Percentiles rank a stretch among this genome's conserved stretches.
Evolutionary conservation across 2,329 filamentous ascomycete genomes (phyloP).

Genomic region (Chaetomium strumarium): DNA sequence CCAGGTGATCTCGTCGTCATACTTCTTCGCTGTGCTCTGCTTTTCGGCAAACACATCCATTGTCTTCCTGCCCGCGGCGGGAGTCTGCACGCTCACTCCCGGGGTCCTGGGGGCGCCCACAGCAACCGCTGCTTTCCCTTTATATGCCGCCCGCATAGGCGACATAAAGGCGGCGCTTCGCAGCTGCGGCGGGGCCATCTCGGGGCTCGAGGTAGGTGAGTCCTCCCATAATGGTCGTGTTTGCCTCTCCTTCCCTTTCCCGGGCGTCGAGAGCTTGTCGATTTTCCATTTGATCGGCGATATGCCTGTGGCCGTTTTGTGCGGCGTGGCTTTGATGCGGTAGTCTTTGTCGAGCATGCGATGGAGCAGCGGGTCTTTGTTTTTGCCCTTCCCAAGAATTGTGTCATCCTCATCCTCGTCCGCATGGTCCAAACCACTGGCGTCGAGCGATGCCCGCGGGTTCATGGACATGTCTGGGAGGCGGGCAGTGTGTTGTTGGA

Average conservation of each 20-base stretch:
- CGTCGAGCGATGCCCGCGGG: slow-evolving; percentile 50
- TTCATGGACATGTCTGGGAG: slow-evolving; percentile 59
- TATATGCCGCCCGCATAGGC: slow-evolving; percentile 46
- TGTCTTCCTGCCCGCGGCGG: slow-evolving; percentile 47
- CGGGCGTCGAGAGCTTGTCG: slow-evolving; percentile 20
- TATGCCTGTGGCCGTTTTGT: slow-evolving; percentile 46
- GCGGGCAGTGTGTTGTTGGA: slow-evolving; percentile 47
- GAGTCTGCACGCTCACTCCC: slow-evolving; percentile 81
- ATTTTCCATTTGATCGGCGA: slow-evolving; percentile 41
- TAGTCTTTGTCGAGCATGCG: slow-evolving; percentile 94
- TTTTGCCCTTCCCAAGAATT: slow-evolving; percentile 28
- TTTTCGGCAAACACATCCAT: slow-evolving; percentile 41
- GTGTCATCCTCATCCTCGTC: slow-evolving; percentile 24
- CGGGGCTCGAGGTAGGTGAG: slow-evolving; percentile 65
- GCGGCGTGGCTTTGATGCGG: slow-evolving; percentile 85
- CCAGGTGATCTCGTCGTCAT: slow-evolving; percentile 59
- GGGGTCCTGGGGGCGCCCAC: slow-evolving; percentile 59
- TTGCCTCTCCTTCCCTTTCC: slow-evolving; percentile 24
- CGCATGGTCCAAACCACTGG: slow-evolving; percentile 33
- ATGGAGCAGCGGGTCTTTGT: slow-evolving; percentile 76
- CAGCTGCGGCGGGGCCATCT: slow-evolving; percentile 73
- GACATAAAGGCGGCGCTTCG: slow-evolving; percentile 82
- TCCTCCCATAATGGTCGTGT: slow-evolving; percentile 43
- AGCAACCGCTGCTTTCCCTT: slow-evolving; percentile 37
- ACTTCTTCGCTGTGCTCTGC: slow-evolving; percentile 12